Evolutionary conservation across 176 grass and related monocot genomes (phyloP), one percentile per base, ranked within the genome.

Genomic region (Chrysopogon serrulatus): DNA sequence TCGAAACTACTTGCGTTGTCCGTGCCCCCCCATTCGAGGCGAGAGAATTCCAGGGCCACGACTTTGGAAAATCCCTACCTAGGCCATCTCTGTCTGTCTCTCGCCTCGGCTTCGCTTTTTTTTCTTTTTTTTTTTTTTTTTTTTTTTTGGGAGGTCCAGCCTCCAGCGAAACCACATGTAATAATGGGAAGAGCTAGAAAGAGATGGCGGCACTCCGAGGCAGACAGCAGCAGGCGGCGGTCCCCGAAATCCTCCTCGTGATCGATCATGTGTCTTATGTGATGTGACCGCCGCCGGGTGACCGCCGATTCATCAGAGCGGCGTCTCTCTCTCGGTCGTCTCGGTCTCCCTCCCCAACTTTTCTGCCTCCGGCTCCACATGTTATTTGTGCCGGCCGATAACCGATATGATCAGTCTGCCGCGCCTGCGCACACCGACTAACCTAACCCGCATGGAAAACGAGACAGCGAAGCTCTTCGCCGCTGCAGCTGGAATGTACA

Each of bases 401-500:
- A 14, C 15, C 53, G 33, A 13, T n/a, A n/a, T n/a, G n/a, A n/a
- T n/a, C n/a, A 6, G 37, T 6, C 10, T 11, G 11, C 4, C 13
- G 1, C 59, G 11, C 4, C n/a, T n/a, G 49, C 28, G 19, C 64
- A 35, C 74, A 23, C 37, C 37, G n/a, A n/a, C n/a, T n/a, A n/a
- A n/a, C n/a, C n/a, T n/a, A 66, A 53, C 17, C 61, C 35, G 71
- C 77, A 75, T 69, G 79, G 3, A 77, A 82, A 61, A 77, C 79
- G 76, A 49, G 49, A 69, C 16, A 16, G 15, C 5, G 39, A 59
- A 34, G 30, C 18, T 16, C 61, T 8, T 33, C 10, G 5, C 21
- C 0, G 0, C 13, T 0, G 43, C 8, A 59, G 54, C 43, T 73
- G 32, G 5, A 41, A 16, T 12, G 36, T 9, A 1, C 35, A 17